A percentile compares a stretch with the other conserved stretches of the same genome.
phyloP scores from a whole-genome alignment of 352 stramenopile genomes.

The Globisporangium alternatum region DNA sequence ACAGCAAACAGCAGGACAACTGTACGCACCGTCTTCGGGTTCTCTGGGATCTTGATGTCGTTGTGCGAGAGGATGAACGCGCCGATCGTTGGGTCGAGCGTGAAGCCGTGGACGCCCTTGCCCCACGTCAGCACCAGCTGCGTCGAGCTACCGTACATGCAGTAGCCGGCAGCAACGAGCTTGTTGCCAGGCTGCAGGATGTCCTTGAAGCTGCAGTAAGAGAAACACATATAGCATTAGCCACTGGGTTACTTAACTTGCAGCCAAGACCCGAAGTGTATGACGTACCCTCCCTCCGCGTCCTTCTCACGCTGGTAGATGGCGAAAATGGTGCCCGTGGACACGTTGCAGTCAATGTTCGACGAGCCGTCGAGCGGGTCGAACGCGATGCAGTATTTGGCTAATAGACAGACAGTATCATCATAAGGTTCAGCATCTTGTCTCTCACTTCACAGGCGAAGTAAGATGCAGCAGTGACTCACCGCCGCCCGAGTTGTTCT shows the following conservation, averaged over 20 bases:
- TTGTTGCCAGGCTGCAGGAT: conserved; percentile 93
- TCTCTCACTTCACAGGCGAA: not conserved
- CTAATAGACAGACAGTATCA: conserved; percentile 24
- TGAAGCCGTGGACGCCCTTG: conserved; percentile 96
- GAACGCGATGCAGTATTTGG: conserved; percentile 98
- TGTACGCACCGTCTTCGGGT: conserved; percentile 71
- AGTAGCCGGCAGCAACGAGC: conserved; percentile 97
- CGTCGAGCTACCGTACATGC: conserved; percentile 97
- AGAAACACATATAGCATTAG: conserved; percentile 1
- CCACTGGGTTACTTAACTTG: not conserved
- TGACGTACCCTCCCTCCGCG: conserved; percentile 40
- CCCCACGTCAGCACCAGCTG: conserved; percentile 97
- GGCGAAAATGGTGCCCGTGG: conserved; percentile 98
- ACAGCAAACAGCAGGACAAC: not conserved
- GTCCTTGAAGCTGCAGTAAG: conserved; percentile 70
- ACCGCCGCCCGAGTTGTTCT: conserved; percentile 43
- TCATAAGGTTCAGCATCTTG: not conserved
- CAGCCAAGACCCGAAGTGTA: not conserved
- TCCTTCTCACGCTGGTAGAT: conserved; percentile 91
- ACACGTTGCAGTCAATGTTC: conserved; percentile 99
- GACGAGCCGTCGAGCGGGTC: conserved; percentile 98
- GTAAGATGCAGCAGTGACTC: conserved; percentile 9
- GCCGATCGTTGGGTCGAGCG: conserved; percentile 97
- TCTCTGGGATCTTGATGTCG: conserved; percentile 93
- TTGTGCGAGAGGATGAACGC: conserved; percentile 97